A percentile compares a stretch with the other conserved stretches of the same genome.
phyloP scores from a whole-genome alignment of 1,284 basidiomycete species.

The Ganoderma sinense region DNA sequence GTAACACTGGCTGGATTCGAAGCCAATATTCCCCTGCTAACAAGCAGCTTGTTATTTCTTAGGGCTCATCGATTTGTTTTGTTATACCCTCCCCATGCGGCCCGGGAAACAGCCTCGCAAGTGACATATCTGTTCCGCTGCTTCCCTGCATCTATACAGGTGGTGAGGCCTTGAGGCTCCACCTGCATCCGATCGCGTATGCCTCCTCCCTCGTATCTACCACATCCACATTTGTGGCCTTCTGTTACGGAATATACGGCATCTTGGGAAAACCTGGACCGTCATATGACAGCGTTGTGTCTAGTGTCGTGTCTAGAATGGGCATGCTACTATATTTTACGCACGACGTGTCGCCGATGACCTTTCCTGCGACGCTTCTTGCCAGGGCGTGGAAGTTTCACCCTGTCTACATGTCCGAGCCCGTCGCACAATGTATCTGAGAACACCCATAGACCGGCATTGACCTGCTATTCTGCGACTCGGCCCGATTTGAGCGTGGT shows the following conservation, averaged over 20 bases:
- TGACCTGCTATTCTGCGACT: neutral
- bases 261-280: neutral
- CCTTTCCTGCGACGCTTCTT: neutral
- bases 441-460: neutral
- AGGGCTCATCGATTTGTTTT: too few species aligned
- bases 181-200: constrained; percentile 1
- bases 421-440: neutral
- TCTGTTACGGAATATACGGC: neutral
- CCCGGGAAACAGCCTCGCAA: neutral
- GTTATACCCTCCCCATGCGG: too few species aligned
- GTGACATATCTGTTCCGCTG: neutral
- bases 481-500: constrained; percentile 9
- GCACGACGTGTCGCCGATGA: neutral
- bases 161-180: neutral
- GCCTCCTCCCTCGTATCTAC: too few species aligned
- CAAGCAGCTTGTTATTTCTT: too few species aligned
- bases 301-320: neutral
- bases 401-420: neutral
- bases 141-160: neutral
- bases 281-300: neutral
- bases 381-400: neutral
- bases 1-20: too few species aligned
- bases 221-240: neutral
- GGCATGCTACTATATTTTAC: neutral
- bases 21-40: too few species aligned